A percentile compares a stretch with the other conserved stretches of the same genome.
Conservation (phyloP, 257 asterid species). For the Primulina eburnea region DNA sequence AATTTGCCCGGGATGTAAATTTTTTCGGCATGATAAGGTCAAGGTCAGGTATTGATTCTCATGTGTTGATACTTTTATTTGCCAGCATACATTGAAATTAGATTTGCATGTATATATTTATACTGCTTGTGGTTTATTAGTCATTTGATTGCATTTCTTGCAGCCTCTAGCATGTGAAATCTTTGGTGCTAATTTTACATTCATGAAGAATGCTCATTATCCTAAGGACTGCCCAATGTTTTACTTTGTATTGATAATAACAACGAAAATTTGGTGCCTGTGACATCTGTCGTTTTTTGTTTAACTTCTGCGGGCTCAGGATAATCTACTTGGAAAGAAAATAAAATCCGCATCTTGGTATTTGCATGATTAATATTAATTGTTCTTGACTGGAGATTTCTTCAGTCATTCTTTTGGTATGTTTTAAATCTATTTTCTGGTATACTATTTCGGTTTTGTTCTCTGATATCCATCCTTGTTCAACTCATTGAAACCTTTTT, state of each 20-base stretch:
- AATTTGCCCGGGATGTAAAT: conserved; percentile 90
- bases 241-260: neutral
- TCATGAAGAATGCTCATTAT: conserved; percentile 7
- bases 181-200: conserved; percentile 12
- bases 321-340: neutral
- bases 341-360: neutral
- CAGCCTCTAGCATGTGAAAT: conserved; percentile 8
- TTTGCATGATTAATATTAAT: neutral
- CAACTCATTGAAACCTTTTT: neutral
- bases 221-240: conserved; percentile 7
- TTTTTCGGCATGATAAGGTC: conserved; percentile 39
- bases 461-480: neutral
- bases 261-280: neutral
- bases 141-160: conserved; percentile 12
- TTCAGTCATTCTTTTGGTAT: neutral
- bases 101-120: conserved; percentile 12
- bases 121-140: neutral
- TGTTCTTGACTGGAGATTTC: neutral
- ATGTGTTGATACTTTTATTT: conserved; percentile 24
- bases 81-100: conserved; percentile 8
- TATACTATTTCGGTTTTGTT: too few species aligned
- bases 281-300: neutral
- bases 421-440: neutral
- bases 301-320: neutral
- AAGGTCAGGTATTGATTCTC: conserved; percentile 63